Evolutionary conservation across 1,139 yeast species (phyloP).

Genomic region (Nakaseomyces nivariensis): DNA sequence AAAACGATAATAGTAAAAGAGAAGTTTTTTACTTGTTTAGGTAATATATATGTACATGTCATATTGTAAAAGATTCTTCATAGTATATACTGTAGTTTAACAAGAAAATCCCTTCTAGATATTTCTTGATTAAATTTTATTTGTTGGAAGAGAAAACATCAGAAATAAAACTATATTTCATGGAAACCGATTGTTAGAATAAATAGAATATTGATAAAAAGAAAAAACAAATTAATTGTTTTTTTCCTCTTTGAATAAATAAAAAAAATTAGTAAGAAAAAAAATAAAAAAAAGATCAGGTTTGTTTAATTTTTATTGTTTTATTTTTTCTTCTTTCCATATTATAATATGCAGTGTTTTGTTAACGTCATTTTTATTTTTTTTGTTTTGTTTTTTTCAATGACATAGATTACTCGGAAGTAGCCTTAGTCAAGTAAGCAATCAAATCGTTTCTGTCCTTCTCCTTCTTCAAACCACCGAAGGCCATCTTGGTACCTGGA

Average conservation of each 20-base stretch:
- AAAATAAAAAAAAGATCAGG: background rate
- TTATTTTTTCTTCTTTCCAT: no score
- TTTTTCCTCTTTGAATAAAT: background rate
- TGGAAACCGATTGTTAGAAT: background rate
- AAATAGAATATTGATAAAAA: background rate
- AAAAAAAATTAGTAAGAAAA: background rate
- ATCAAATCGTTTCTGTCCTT: slow-evolving; percentile 97
- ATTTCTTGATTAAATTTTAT: no score
- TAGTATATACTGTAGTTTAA: no score
- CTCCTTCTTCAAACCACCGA: slow-evolving; percentile 98
- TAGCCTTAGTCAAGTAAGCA: slow-evolving; percentile 76
- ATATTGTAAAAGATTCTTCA: no score
- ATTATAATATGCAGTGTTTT: background rate
- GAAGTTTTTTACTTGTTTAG: no score
- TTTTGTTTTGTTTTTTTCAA: background rate
- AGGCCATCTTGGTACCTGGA: slow-evolving; percentile 99
- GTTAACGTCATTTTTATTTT: background rate
- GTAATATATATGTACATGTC: no score
- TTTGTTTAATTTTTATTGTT: no score
- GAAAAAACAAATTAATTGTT: background rate
- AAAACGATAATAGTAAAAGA: no score
- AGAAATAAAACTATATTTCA: no score
- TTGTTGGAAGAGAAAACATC: no score
- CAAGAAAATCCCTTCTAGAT: no score
- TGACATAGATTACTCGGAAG: slow-evolving; percentile 34